Base-by-base conservation (phyloP, 805 yeast genomes). In the Ogataea chonburiensis region DNA sequence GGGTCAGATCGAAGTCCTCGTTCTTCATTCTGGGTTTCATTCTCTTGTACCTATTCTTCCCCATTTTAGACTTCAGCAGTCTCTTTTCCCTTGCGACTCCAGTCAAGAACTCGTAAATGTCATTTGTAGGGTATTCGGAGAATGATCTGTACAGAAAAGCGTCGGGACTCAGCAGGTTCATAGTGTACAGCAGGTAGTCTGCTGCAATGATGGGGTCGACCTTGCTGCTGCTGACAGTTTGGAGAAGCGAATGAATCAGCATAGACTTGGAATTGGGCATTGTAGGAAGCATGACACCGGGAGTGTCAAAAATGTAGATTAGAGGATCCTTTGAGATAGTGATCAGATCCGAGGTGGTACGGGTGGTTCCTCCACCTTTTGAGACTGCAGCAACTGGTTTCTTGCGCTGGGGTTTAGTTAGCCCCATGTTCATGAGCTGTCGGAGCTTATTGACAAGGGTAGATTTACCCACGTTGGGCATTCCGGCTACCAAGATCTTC, bases 381-480 rank as follows among this genome's bases (percentile, higher is more conserved):
- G 96, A 96, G 0, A 95, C 86, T 34, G 64, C 63, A 0, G 96
- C 96, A 1, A 86, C 97, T 50, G 83, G 84, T 37, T 68, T 64
- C 15, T 51, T 55, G 13, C 7, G 62, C 28, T 13, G 15, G 26
- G 27, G 21, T 13, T 16, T 16, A 4, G 14, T 11, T 17, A 9
- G 9, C 7, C 8, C 26, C 9, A 6, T 31, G 29, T 13, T 37
- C 37, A 12, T 23, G 19, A 29, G 50, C 25, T 63, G 63, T 40
- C 96, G 63, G 33, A 89, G 62, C 0, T 81, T 68, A 53, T 93
- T 93, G 17, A 89, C 81, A 31, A 93, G 57, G 0, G 96, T 83
- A 9, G 95, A 84, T 60, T 93, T 93, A 0, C 98, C 98, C n/a
- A 88, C 95, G 56, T 93, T 93, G 1, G 98, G 98, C 93, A 93